Percentiles rank a stretch among this genome's conserved stretches.
Conservation (phyloP, 257 asterid species). For the Solanum sejunctum region DNA sequence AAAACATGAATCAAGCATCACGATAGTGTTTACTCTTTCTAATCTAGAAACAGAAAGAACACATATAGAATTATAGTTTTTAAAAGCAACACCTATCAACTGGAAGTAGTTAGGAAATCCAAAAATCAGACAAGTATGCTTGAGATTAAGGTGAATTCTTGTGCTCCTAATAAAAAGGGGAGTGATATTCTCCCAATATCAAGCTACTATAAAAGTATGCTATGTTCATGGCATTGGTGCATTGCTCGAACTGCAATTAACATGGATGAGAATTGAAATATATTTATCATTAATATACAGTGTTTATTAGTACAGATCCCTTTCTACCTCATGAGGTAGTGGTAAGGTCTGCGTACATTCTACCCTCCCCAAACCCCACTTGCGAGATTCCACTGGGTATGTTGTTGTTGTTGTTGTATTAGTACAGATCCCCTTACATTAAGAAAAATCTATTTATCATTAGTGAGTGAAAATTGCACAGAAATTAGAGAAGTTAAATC, state of each 20-base stretch:
- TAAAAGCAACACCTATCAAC: background rate
- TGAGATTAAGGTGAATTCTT: background rate
- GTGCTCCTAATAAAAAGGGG: background rate
- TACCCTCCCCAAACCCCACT: too few species aligned
- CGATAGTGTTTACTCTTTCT: background rate
- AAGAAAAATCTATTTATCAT: background rate
- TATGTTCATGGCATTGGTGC: background rate
- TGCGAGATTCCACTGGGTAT: too few species aligned
- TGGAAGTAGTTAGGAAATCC: background rate
- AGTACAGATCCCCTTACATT: background rate
- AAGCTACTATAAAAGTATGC: background rate
- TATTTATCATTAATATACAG: background rate
- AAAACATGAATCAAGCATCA: background rate
- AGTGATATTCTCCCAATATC: background rate
- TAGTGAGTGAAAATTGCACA: background rate
- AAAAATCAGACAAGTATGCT: background rate
- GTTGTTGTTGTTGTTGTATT: background rate
- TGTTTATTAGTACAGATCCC: background rate
- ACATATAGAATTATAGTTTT: background rate
- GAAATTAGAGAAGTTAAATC: background rate
- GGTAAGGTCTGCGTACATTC: too few species aligned
- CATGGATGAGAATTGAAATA: background rate
- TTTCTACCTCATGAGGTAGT: too few species aligned
- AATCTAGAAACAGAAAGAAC: background rate
- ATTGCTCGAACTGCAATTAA: background rate